Conservation (phyloP, 495 filamentous ascomycete genomes). For the Penicillium psychrofluorescens region DNA sequence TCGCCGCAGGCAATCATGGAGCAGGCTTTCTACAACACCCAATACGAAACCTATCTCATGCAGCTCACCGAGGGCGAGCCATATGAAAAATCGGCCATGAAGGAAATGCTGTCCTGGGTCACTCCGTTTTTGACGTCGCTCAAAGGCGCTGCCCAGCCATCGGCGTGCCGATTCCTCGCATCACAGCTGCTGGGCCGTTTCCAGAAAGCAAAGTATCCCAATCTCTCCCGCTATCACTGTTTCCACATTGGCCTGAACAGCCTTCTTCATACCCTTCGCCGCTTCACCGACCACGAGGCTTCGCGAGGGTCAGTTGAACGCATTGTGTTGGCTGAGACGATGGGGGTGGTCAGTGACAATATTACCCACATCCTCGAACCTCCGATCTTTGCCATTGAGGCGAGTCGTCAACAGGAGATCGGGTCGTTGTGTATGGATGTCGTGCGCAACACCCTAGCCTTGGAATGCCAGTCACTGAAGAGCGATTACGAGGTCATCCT, state of each 20-base stretch:
- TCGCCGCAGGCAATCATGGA: slow-evolving; percentile 68
- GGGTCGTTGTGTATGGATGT: slow-evolving; percentile 48
- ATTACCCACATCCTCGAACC: slow-evolving; percentile 38
- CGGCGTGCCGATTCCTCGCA: slow-evolving; percentile 63
- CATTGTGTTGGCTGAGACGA: slow-evolving; percentile 45
- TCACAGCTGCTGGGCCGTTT: slow-evolving; percentile 62
- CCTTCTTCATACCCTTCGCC: slow-evolving; percentile 43
- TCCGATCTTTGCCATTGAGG: slow-evolving; percentile 31
- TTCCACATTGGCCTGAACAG: slow-evolving; percentile 43
- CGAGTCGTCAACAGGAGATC: slow-evolving; percentile 29
- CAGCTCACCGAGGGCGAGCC: slow-evolving; percentile 47
- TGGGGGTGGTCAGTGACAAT: slow-evolving; percentile 43
- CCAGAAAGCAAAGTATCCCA: slow-evolving; percentile 43
- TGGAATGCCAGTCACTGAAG: slow-evolving; percentile 69
- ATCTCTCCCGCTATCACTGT: slow-evolving; percentile 40
- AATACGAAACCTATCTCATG: slow-evolving; percentile 54
- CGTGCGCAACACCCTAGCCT: slow-evolving; percentile 58
- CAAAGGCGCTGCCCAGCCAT: slow-evolving; percentile 57
- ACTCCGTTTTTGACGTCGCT: slow-evolving; percentile 69
- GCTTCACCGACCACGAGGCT: slow-evolving; percentile 44
- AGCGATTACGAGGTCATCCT: slow-evolving; percentile 64
- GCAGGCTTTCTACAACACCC: slow-evolving; percentile 64
- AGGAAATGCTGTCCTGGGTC: slow-evolving; percentile 65
- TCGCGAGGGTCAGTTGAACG: slow-evolving; percentile 42
- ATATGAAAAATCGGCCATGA: slow-evolving; percentile 47